Conservation (phyloP, 2,329 filamentous ascomycete genomes). For the Microsporum canis region DNA sequence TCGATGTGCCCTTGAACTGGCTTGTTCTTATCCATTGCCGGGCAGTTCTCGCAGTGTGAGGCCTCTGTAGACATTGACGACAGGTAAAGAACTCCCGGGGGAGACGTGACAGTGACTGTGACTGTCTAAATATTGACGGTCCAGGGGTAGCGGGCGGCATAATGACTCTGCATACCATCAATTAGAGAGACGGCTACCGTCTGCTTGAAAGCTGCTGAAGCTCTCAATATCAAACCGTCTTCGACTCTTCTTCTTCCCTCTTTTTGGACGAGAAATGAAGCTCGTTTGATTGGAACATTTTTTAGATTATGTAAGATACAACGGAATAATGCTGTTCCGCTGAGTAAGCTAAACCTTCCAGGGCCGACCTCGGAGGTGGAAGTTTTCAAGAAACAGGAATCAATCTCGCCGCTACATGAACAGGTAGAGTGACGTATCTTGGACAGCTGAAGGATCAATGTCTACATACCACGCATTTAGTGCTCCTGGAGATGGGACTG, state of each 20-base stretch:
- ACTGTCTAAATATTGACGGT: conserved; percentile 20
- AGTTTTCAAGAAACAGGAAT: too few species aligned
- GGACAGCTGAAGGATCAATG: too few species aligned
- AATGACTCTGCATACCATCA: background rate
- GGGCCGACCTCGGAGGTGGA: too few species aligned
- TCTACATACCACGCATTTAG: too few species aligned
- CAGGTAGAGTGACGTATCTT: too few species aligned
- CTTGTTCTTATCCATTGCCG: conserved; percentile 23
- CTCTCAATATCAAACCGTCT: background rate
- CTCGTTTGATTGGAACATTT: background rate
- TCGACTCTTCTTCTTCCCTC: background rate
- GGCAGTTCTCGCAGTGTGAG: conserved; percentile 6
- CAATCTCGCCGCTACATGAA: too few species aligned
- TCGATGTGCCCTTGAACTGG: conserved; percentile 20
- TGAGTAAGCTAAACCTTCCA: background rate
- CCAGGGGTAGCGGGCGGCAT: background rate
- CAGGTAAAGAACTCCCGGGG: conserved; percentile 32
- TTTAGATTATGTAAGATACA: background rate
- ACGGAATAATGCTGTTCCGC: background rate
- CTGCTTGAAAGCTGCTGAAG: background rate
- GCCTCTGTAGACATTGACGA: conserved; percentile 30
- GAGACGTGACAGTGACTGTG: conserved; percentile 21
- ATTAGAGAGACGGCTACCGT: background rate
- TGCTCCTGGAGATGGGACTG: too few species aligned
- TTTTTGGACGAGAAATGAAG: background rate